Percentiles rank a stretch among this genome's conserved stretches.
Evolutionary conservation across 441 rosid species (phyloP).

Genomic region (Erysimum cheiri): DNA sequence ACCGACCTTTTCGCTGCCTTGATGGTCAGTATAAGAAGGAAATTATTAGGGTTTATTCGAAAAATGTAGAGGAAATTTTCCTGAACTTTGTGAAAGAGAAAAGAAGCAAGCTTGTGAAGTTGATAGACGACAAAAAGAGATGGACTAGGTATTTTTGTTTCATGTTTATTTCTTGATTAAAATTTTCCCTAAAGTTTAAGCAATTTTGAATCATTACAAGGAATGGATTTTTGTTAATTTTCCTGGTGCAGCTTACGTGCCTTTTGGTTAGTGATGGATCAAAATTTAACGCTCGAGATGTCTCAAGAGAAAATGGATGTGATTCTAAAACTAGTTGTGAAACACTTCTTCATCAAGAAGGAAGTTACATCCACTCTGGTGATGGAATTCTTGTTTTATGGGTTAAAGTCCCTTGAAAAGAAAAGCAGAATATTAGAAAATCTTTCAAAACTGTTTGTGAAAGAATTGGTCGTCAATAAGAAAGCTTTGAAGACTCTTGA

Average conservation of each 20-base stretch:
- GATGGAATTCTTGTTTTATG: conserved; percentile 92
- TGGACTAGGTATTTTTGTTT: conserved; percentile 81
- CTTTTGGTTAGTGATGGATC: conserved; percentile 84
- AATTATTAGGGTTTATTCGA: conserved; percentile 83
- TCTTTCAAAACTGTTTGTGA: neutral
- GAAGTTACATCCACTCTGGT: conserved; percentile 92
- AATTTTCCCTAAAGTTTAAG: neutral
- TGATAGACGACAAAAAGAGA: conserved; percentile 75
- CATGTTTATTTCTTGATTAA: neutral
- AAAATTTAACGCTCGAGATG: conserved; percentile 64
- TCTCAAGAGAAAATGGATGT: conserved; percentile 80
- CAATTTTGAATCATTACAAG: conserved; percentile 1
- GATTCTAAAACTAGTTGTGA: conserved; percentile 81
- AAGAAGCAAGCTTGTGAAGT: conserved; percentile 69
- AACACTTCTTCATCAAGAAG: conserved; percentile 87
- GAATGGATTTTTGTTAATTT: conserved; percentile 12
- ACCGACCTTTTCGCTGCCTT: conserved; percentile 93
- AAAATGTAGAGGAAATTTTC: conserved; percentile 83
- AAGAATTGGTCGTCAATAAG: neutral
- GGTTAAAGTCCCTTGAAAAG: conserved; percentile 86
- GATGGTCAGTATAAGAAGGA: conserved; percentile 87
- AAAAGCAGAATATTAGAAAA: neutral
- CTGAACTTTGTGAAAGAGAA: conserved; percentile 89
- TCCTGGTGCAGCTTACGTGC: conserved; percentile 65
- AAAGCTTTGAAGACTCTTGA: neutral